Evolutionary conservation across 805 yeast species (phyloP).

Genomic region (Teunomyces cretensis): DNA sequence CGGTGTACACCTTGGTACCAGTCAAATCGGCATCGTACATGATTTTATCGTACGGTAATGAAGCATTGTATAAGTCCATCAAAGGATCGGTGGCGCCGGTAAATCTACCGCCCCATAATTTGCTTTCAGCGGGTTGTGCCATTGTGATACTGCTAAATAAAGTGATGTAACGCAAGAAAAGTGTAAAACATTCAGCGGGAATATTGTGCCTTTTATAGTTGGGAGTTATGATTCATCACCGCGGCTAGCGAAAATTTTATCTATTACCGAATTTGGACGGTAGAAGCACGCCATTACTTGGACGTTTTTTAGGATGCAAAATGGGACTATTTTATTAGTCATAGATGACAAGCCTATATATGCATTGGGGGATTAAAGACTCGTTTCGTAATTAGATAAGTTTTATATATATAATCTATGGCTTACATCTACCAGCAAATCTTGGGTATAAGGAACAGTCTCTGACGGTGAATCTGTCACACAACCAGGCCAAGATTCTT

Average conservation of each 20-base stretch:
- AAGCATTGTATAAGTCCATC: conserved; percentile 96
- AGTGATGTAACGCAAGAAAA: background rate
- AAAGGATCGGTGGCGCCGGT: conserved; percentile 96
- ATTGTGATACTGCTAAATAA: conserved; percentile 14
- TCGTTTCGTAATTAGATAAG: conserved; percentile 3
- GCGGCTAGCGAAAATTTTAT: conserved; percentile 15
- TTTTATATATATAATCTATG: conserved; percentile 46
- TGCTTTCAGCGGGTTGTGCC: conserved; percentile 60
- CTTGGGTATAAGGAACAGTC: conserved; percentile 98
- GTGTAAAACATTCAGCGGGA: background rate
- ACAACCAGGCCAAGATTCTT: conserved; percentile 96
- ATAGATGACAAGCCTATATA: background rate
- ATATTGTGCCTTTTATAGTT: conserved; percentile 1
- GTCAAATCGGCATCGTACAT: conserved; percentile 94
- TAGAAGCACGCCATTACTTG: background rate
- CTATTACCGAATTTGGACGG: conserved; percentile 10
- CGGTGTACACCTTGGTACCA: conserved; percentile 91
- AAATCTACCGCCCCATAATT: conserved; percentile 97
- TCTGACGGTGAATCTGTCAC: conserved; percentile 96
- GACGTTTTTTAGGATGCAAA: background rate
- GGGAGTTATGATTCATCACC: conserved; percentile 18
- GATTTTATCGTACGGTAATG: conserved; percentile 90
- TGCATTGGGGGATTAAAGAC: background rate
- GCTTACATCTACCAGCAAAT: conserved; percentile 96
- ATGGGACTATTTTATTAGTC: background rate